A percentile compares a stretch with the other conserved stretches of the same genome.
These are phyloP conservation scores for Rhizopogon vulgaris DNA, from an alignment of 768 basidiomycete species.

Conservation along the genomic window DNA sequence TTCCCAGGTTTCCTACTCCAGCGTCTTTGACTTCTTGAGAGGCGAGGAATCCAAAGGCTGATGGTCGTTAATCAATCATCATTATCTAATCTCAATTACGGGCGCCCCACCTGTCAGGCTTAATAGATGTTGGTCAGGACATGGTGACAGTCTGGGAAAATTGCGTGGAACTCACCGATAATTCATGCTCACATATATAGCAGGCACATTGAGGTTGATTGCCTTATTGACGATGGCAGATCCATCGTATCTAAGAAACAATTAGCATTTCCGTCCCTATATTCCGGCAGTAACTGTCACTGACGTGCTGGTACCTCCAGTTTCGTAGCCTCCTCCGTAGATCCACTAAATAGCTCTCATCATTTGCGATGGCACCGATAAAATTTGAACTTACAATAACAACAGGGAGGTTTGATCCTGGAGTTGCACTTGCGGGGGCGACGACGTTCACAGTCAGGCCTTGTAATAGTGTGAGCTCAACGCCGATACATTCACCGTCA, in stretches of 20 bases:
- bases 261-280: slow-evolving; percentile 1
- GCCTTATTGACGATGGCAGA: too few species aligned
- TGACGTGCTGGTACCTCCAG: slow-evolving; percentile 16
- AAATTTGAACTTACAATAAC: slow-evolving; percentile 12
- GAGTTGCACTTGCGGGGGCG: slow-evolving; percentile 8
- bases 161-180: slow-evolving; percentile 27
- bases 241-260: too few species aligned
- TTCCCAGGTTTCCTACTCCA: slow-evolving; percentile 15
- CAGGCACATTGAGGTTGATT: slow-evolving; percentile 16
- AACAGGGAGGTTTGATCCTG: slow-evolving; percentile 13
- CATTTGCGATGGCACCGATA: too few species aligned
- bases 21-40: slow-evolving; percentile 33
- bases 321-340: slow-evolving; percentile 21
- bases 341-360: neutral
- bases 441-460: slow-evolving; percentile 19
- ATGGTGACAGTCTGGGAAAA: too few species aligned
- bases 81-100: neutral
- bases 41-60: slow-evolving; percentile 34
- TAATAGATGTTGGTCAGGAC: neutral
- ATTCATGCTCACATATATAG: slow-evolving; percentile 35
- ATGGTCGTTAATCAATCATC: neutral
- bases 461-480: slow-evolving; percentile 6
- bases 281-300: neutral
- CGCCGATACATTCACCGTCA: neutral
- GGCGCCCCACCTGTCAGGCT: slow-evolving; percentile 8